Base-by-base conservation (phyloP, 805 yeast species). In the Hanseniaspora jakobsenii region DNA sequence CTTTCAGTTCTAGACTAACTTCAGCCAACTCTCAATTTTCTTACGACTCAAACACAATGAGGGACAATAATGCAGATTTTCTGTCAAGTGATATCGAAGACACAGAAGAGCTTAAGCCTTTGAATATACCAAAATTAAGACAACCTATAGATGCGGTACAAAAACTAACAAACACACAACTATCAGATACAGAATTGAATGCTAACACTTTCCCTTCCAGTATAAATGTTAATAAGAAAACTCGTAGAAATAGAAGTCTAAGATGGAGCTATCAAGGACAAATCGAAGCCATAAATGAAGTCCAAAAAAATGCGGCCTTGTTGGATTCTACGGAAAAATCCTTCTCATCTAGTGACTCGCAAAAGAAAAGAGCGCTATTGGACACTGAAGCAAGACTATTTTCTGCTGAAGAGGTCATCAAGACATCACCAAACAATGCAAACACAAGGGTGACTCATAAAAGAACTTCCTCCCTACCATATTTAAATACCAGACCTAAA, bases 191-290 rank as follows among this genome's bases (percentile, higher is more conserved):
- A n/a, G n/a, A n/a, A n/a, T n/a, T n/a, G n/a, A n/a, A n/a, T n/a
- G n/a, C n/a, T n/a, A 17, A 30, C 7, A 14, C 19, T 16, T 14
- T 7, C 14, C 9, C 4, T 10, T 10, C 17, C 17, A 30, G 19
- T 22, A 34, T 18, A n/a, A 34, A 28, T 10, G 26, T 14, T 3
- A 32, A 14, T 7, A 30, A 18, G 6, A 36, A 35, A 17, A 42
- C 34, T 13, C 34, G 27, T 17, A 35, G 46, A 42, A 42, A 42
- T 23, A 42, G 46, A 42, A 42, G 46, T 21, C 29, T 42, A 36
- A 34, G 46, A 42, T 42, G 46, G 46, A 42, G 46, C 12, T 42
- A 42, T 13, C 46, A 42, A 29, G 46, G 46, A 5, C 32, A 42
- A 42, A 42, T 35, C 10, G 40, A 42, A 2, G 27, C 46, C 3